Percentiles rank a stretch among this genome's conserved stretches.
Conservation (phyloP, 169 alveolate species). For the Plasmodium sp. region DNA sequence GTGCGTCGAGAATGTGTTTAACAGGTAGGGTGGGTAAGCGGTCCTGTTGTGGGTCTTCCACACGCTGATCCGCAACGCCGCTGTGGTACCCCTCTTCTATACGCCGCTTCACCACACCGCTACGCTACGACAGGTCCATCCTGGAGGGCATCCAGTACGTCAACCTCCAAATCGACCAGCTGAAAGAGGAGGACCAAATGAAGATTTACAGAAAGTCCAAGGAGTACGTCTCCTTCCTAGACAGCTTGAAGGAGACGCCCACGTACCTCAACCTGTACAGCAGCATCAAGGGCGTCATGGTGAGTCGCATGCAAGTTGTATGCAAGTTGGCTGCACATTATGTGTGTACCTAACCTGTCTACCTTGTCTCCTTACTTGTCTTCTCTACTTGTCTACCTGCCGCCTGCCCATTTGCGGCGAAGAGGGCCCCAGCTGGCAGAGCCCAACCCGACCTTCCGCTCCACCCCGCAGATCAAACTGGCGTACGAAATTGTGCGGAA, state of each 20-base stretch:
- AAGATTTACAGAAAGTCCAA: slow-evolving; percentile 47
- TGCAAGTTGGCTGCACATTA: no score
- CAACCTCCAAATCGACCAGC: slow-evolving; percentile 15
- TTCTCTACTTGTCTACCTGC: not conserved
- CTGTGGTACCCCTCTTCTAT: no score
- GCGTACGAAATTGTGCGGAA: slow-evolving; percentile 33
- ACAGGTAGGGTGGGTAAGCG: slow-evolving; percentile 3
- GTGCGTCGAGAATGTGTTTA: slow-evolving; percentile 18
- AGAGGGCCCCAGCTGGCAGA: not conserved
- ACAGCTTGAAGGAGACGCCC: slow-evolving; percentile 27
- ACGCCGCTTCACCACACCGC: not conserved
- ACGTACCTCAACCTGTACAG: slow-evolving; percentile 27
- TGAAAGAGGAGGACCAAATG: slow-evolving; percentile 29
- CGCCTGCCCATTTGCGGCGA: not conserved
- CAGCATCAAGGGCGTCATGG: slow-evolving; percentile 43
- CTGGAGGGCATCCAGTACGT: slow-evolving; percentile 36
- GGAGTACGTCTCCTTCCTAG: slow-evolving; percentile 28
- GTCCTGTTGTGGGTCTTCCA: not conserved
- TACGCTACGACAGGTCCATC: not conserved
- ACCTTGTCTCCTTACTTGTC: no score
- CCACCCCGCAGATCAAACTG: slow-evolving; percentile 7
- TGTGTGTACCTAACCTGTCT: not conserved
- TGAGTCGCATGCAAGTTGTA: not conserved
- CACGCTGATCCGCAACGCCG: not conserved
- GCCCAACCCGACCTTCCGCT: not conserved